These are phyloP conservation scores for Exophiala sp. DNA, from an alignment of 2,329 filamentous ascomycete species.

Conservation along the genomic window DNA sequence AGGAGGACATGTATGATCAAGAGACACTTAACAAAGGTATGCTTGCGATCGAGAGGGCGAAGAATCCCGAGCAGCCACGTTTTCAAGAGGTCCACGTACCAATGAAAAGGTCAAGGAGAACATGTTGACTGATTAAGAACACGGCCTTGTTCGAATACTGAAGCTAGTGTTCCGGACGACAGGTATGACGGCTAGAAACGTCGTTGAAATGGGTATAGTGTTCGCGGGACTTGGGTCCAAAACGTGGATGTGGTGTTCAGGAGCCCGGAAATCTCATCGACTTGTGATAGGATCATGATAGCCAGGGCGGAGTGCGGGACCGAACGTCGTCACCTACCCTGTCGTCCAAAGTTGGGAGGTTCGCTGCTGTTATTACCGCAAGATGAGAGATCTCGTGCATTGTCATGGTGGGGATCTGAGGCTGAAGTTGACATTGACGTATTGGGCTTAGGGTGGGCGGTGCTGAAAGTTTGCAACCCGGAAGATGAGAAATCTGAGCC, in stretches of 20 bases:
- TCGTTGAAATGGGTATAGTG: slow-evolving; percentile 4
- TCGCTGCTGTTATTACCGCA: background rate
- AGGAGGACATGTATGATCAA: slow-evolving; percentile 11
- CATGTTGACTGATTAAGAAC: slow-evolving; percentile 14
- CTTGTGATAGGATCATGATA: slow-evolving; percentile 1
- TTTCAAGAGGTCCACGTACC: slow-evolving; percentile 10
- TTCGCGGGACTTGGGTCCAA: slow-evolving; percentile 21
- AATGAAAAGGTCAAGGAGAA: slow-evolving; percentile 11
- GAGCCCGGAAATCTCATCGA: background rate
- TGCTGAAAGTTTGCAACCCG: slow-evolving; percentile 18
- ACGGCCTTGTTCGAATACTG: slow-evolving; percentile 15
- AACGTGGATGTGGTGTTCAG: slow-evolving; percentile 14
- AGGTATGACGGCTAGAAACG: background rate
- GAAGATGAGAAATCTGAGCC: background rate
- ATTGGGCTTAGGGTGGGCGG: slow-evolving; percentile 19
- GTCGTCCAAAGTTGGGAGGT: background rate
- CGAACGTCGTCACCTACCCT: slow-evolving; percentile 18
- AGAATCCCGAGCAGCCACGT: slow-evolving; percentile 13
- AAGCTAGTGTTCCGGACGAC: slow-evolving; percentile 10
- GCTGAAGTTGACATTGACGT: slow-evolving; percentile 20
- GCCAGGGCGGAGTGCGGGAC: slow-evolving; percentile 8
- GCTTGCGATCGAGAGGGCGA: slow-evolving; percentile 5
- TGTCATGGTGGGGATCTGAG: slow-evolving; percentile 18
- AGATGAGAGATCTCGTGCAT: background rate
- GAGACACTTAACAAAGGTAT: slow-evolving; percentile 6